Conservation (phyloP, 2,329 filamentous ascomycete species). For the Cladorrhinum sp. region DNA sequence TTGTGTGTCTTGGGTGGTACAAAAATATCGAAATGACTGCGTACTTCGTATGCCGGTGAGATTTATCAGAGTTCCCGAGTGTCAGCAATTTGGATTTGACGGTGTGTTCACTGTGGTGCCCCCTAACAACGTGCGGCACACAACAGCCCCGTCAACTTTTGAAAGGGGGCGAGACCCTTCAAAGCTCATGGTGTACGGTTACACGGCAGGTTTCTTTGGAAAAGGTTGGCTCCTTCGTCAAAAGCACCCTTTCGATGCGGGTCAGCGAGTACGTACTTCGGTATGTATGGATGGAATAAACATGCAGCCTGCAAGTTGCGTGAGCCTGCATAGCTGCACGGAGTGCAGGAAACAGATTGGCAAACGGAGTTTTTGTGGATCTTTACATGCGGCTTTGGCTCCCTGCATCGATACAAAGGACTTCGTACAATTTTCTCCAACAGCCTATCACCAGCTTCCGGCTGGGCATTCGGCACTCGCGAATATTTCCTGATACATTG, state of each 20-base stretch:
- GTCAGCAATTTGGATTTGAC: not conserved
- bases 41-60: not conserved
- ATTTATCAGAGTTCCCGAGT: not conserved
- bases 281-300: not conserved
- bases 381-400: not conserved
- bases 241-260: slow-evolving; percentile 1
- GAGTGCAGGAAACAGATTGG: not conserved
- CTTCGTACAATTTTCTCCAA: not conserved
- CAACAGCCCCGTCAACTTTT: no score
- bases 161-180: not conserved
- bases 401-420: not conserved
- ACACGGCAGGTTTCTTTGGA: not conserved
- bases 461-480: slow-evolving; percentile 6
- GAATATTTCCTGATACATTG: not conserved
- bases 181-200: not conserved
- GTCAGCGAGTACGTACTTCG: slow-evolving; percentile 2
- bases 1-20: not conserved
- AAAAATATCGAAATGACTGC: not conserved
- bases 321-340: not conserved
- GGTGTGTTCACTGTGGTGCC: not conserved
- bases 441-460: slow-evolving; percentile 6
- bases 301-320: not conserved
- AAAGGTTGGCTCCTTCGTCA: not conserved
- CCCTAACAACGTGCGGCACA: not conserved
- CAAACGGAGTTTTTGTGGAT: not conserved